A percentile compares a stretch with the other conserved stretches of the same genome.
phyloP scores from a whole-genome alignment of 23 red algal species.

The Porphyridium purpureum region DNA sequence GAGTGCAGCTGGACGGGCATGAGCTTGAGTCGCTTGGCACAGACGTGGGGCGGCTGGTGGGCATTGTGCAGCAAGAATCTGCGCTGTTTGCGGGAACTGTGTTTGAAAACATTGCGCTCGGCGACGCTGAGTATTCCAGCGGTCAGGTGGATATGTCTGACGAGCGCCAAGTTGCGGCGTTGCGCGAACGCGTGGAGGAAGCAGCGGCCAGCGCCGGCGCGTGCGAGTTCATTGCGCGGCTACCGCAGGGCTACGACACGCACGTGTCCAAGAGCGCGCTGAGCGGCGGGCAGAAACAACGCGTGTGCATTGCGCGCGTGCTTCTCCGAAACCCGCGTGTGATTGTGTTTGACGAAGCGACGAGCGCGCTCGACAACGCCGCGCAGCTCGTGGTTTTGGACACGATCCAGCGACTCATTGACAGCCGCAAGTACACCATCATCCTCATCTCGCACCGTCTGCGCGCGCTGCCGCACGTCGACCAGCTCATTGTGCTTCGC shows the following conservation, averaged over 20 bases:
- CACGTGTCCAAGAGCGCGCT: constrained; percentile 35
- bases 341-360: constrained; percentile 19
- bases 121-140: constrained; percentile 14
- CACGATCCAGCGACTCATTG: neutral
- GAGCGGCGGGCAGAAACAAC: constrained; percentile 13
- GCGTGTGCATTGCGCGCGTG: constrained; percentile 8
- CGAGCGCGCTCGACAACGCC: constrained; percentile 12
- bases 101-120: constrained; percentile 78
- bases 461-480: constrained; percentile 18
- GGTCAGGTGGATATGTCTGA: constrained; percentile 3
- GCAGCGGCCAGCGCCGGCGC: constrained; percentile 47
- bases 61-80: constrained; percentile 78
- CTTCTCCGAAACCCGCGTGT: constrained; percentile 2
- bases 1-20: constrained; percentile 22
- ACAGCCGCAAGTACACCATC: constrained; percentile 9
- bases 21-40: constrained; percentile 36
- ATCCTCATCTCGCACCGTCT: constrained; percentile 53
- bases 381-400: constrained; percentile 7
- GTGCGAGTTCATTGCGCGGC: constrained; percentile 47
- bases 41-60: constrained; percentile 60
- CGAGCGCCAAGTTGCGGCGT: constrained; percentile 1
- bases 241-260: constrained; percentile 67
- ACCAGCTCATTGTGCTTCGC: constrained; percentile 29
- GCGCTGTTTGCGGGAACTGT: constrained; percentile 79
- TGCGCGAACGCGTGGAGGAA: constrained; percentile 21